Evolutionary conservation across 352 stramenopile species (phyloP), one percentile per base, ranked within the genome.

Genomic region (Phytophthora agathidicida): DNA sequence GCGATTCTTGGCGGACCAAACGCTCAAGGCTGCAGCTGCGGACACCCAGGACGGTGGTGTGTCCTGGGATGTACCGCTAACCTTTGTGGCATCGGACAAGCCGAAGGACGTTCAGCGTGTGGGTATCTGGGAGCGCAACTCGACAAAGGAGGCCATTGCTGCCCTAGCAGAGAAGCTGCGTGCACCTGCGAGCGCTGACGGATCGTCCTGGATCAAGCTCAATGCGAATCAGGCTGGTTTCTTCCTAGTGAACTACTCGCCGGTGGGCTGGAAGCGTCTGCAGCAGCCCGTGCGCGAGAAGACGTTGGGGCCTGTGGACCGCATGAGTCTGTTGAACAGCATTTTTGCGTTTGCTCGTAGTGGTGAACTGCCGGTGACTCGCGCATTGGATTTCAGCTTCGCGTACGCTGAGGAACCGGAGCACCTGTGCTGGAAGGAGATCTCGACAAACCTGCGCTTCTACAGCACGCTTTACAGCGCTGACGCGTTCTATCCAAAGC

Each of bases 221-320:
- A 99, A 99, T 76, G 87, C 92, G 7, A 84, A 89, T 42, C 97
- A 99, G 64, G 88, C 97, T 53, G 94, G 96, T 1, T 97, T 97
- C 35, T 98, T 98, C 80, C 80, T 98, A 20, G 95, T 99, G 16
- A 94, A 97, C 42, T 98, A 98, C 67, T 89, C 88, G 0, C 57
- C 78, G 2, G 70, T 83, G 47, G 95, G 96, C 68, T 94, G 97
- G 73, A 68, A 79, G 13, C 73, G 76, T n/a, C 78, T 98, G 13
- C 73, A 86, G 44, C 67, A 74, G 75, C 69, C 77, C 3, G 83
- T 92, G 43, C 48, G 60, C 2, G 75, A 88, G 19, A 67, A 79
- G 24, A 51, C 53, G 8, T 63, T 99, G 31, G 69, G 64, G 19
- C 60, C 89, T 8, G 75, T 92, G 3, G 97, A 99, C 73, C 88